Base-by-base conservation (phyloP, 345 rosid species). In the Limnanthes douglasii region DNA sequence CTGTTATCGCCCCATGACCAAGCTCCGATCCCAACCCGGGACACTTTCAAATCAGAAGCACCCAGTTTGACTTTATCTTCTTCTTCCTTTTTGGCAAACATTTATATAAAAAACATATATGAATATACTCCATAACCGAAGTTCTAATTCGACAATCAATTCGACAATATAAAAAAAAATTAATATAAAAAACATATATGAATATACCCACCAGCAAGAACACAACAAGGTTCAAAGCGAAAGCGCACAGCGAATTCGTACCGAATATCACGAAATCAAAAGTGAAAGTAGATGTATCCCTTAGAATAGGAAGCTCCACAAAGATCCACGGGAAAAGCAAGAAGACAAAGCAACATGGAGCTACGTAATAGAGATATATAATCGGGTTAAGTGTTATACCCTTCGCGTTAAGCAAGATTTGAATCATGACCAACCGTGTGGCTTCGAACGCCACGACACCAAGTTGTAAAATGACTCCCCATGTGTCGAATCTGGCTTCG, bases 1-100 rank as follows among this genome's bases (percentile, higher is more conserved):
- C 61, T 69, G 39, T 69, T 80, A 56, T 86, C 96, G 21, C 97
- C 95, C 97, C 97, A 86, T 1, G 97, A 82, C 94, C 94, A 82
- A 46, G 79, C 93, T 41, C 97, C 95, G 40, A 86, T 67, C 5
- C 95, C 95, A 19, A 88, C 70, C 70, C 28, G 61, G 11, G 90
- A 71, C 33, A 78, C 95, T 48, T 56, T 72, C 67, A 79, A 55
- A 38, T 76, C 93, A 12, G 97, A 73, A 2, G 73, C 86, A 4
- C 97, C 97, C 47, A 83, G 30, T 34, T 68, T 66, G 42, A 83
- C 65, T 54, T 76, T 71, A 9, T 64, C 68, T 21, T 69, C 69
- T 18, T 41, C 61, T n/a, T n/a, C n/a, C n/a, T n/a, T n/a, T n/a
- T n/a, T n/a, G n/a, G n/a, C n/a, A n/a, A n/a, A n/a, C n/a, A n/a